These are phyloP conservation scores for Incumbomyces lentus DNA, from an alignment of 2,329 filamentous ascomycete genomes.

Conservation along the genomic window DNA sequence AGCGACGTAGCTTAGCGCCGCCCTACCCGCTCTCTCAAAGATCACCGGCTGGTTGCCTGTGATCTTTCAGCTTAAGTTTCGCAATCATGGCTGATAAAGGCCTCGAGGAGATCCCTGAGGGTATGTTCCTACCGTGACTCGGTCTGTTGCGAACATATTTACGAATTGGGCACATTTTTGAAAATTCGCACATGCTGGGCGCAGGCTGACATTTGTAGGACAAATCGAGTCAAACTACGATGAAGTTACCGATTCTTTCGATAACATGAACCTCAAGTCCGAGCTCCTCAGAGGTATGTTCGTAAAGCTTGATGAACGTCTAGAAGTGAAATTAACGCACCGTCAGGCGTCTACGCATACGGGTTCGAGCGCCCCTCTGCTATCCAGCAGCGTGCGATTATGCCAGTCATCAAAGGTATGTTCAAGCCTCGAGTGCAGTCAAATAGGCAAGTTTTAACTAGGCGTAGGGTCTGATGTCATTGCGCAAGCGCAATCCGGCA, in stretches of 20 bases:
- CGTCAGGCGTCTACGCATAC: slow-evolving; percentile 85
- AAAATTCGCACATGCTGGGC: slow-evolving; percentile 6
- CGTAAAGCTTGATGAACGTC: slow-evolving; percentile 23
- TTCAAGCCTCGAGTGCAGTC: slow-evolving; percentile 8
- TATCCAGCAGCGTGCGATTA: slow-evolving; percentile 99
- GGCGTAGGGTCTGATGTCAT: slow-evolving; percentile 86
- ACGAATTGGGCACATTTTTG: neutral
- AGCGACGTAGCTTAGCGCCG: slow-evolving; percentile 10
- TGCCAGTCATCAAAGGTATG: slow-evolving; percentile 98
- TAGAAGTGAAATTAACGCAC: slow-evolving; percentile 10
- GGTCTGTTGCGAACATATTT: neutral
- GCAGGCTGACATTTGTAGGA: slow-evolving; percentile 43
- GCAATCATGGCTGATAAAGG: slow-evolving; percentile 99
- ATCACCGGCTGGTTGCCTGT: slow-evolving; percentile 68
- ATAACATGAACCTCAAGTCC: slow-evolving; percentile 92
- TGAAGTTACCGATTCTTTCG: slow-evolving; percentile 98
- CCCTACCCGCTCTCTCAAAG: slow-evolving; percentile 30
- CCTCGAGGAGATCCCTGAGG: slow-evolving; percentile 94
- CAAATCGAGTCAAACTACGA: slow-evolving; percentile 99
- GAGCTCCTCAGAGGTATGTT: slow-evolving; percentile 86
- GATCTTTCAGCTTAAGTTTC: slow-evolving; percentile 47
- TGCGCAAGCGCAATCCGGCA: slow-evolving; percentile 98
- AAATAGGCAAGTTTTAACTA: slow-evolving; percentile 16
- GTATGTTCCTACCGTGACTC: slow-evolving; percentile 47
- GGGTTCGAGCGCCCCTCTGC: slow-evolving; percentile 99